phyloP scores from a whole-genome alignment of 2,329 filamentous ascomycete species.

The Neopestalotiopsis sp. region DNA sequence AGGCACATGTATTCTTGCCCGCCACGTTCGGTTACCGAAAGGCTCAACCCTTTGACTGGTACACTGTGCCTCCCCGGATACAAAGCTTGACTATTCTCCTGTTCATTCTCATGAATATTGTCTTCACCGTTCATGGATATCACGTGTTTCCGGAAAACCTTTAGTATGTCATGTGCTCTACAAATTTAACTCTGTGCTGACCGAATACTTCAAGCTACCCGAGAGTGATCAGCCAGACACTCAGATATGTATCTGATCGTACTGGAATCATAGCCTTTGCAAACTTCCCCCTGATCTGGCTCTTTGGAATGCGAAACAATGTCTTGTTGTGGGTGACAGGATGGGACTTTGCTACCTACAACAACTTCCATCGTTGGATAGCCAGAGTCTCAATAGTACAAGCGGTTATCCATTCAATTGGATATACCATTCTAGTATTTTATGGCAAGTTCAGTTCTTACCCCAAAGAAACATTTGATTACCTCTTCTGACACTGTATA shows the following conservation, averaged over 20 bases:
- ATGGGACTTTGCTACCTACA: conserved; percentile 71
- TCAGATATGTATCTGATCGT: conserved; percentile 65
- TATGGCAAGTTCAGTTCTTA: conserved; percentile 31
- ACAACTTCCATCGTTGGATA: conserved; percentile 70
- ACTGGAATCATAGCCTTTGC: conserved; percentile 68
- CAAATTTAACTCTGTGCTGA: conserved; percentile 8
- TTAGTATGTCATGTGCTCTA: conserved; percentile 38
- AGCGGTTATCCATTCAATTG: conserved; percentile 66
- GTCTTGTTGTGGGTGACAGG: conserved; percentile 69
- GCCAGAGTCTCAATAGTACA: conserved; percentile 66
- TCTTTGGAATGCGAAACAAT: conserved; percentile 72
- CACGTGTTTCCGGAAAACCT: conserved; percentile 42
- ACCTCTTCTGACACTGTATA: conserved; percentile 28
- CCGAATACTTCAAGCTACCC: conserved; percentile 38
- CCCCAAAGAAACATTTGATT: not conserved
- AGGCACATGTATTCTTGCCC: conserved; percentile 41
- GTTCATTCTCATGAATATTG: conserved; percentile 45
- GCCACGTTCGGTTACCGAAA: conserved; percentile 49
- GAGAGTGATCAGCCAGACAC: conserved; percentile 37
- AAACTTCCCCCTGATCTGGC: conserved; percentile 68
- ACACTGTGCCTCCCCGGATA: conserved; percentile 48
- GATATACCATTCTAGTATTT: conserved; percentile 56
- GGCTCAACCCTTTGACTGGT: conserved; percentile 49
- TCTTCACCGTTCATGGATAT: conserved; percentile 43
- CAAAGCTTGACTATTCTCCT: conserved; percentile 44